Base-by-base conservation (phyloP, 164 flowering plant genomes). In the Liriodendron chinense region DNA sequence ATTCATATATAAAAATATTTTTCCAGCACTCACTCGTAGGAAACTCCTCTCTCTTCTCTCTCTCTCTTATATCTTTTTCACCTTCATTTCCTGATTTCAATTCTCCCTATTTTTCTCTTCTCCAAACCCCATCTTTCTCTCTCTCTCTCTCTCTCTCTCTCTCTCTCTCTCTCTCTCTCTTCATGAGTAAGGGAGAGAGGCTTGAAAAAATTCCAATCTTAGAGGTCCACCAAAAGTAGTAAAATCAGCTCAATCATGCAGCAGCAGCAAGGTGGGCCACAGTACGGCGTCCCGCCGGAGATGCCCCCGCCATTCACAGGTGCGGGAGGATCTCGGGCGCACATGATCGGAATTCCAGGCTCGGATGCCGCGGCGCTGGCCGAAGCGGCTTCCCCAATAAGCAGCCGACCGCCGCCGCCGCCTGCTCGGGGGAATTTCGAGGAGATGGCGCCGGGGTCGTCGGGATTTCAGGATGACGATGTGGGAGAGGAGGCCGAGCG, bases 191-290 rank as follows among this genome's bases (percentile, higher is more conserved):
- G 75, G 71, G 43, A 56, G 67, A 53, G 79, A 56, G 64, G 53
- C 64, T 14, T 59, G 9, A 53, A 26, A 9, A 64, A 13, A 50
- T 49, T 49, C 69, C 22, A 61, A 28, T 28, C 66, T 28, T 57
- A 53, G 59, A 53, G 16, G 16, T 53, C 59, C 16, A 53, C 59
- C 59, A 47, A 24, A 14, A 47, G 18, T 24, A 34, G 48, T 7
- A 26, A 10, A 56, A 13, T 28, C 21, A 28, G 3, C 8, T 18
- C 21, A 13, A 12, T 2, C 47, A 49, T 53, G 64, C 53, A 65
- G 69, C 65, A 82, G 89, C 84, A 84, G 78, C 85, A 81, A 76
- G 82, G 85, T 64, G 88, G 87, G 78, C 74, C 89, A 74, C 86
- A 78, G 76, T 83, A 79, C 64, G 82, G 80, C 56, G 80, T 84